Conservation (phyloP, 257 asterid genomes). For the Solanum corneliomulleri region DNA sequence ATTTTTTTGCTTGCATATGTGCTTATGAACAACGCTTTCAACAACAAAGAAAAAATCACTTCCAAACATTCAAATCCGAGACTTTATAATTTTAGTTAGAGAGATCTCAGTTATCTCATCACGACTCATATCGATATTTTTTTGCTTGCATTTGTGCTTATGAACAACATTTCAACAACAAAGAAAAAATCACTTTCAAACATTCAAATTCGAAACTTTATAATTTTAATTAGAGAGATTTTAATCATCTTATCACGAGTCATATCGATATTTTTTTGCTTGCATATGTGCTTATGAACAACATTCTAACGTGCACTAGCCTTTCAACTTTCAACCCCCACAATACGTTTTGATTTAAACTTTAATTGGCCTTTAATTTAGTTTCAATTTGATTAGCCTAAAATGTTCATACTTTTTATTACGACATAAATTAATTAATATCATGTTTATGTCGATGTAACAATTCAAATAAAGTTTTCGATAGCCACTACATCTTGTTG, state of each 20-base stretch:
- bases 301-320: neutral
- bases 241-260: neutral
- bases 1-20: neutral
- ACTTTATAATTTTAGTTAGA: neutral
- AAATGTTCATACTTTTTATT: neutral
- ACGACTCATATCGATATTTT: neutral
- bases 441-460: neutral
- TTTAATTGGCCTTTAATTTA: neutral
- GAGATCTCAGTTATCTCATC: neutral
- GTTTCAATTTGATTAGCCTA: neutral
- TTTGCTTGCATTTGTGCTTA: neutral
- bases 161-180: neutral
- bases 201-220: fast-evolving
- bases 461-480: neutral
- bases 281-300: neutral
- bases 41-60: too few relatives aligned
- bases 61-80: fast-evolving
- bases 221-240: neutral
- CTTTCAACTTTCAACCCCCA: neutral
- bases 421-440: neutral
- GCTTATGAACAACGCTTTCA: neutral
- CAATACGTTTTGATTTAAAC: neutral
- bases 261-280: neutral
- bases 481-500: neutral
- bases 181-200: fast-evolving